Percentiles rank a stretch among this genome's conserved stretches.
phyloP scores from a whole-genome alignment of 2,329 filamentous ascomycete genomes.

The Alternaria sp. region DNA sequence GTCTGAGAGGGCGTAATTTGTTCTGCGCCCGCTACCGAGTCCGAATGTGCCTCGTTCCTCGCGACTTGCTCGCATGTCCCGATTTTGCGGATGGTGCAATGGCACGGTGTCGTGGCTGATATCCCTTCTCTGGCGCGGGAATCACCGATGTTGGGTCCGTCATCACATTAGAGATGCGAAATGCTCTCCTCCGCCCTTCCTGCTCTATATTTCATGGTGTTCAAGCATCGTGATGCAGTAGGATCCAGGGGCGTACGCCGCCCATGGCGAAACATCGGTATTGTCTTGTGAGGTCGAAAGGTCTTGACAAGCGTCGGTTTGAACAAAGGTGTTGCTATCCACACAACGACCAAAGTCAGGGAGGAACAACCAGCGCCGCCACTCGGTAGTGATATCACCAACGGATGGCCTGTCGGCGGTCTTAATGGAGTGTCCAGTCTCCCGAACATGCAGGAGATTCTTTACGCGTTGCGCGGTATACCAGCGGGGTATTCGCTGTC shows the following conservation, averaged over 20 bases:
- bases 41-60: background rate
- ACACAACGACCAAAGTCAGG: background rate
- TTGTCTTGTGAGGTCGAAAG: background rate
- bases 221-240: background rate
- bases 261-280: background rate
- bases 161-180: background rate
- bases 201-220: constrained; percentile 1
- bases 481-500: background rate
- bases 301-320: background rate
- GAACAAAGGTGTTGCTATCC: background rate
- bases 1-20: background rate
- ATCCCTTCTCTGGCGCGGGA: background rate
- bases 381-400: background rate
- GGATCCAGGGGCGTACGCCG: background rate
- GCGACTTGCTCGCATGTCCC: background rate
- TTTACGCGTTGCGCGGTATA: background rate
- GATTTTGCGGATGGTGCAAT: background rate
- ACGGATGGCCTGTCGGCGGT: background rate
- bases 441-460: background rate
- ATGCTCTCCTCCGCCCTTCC: background rate
- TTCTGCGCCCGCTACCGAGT: background rate
- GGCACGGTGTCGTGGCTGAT: background rate
- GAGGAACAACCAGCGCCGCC: background rate
- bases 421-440: background rate
- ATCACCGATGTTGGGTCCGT: background rate